A percentile compares a stretch with the other conserved stretches of the same genome.
Evolutionary conservation across 2,329 filamentous ascomycete genomes (phyloP).

Genomic region (Ceratocystis papillata): DNA sequence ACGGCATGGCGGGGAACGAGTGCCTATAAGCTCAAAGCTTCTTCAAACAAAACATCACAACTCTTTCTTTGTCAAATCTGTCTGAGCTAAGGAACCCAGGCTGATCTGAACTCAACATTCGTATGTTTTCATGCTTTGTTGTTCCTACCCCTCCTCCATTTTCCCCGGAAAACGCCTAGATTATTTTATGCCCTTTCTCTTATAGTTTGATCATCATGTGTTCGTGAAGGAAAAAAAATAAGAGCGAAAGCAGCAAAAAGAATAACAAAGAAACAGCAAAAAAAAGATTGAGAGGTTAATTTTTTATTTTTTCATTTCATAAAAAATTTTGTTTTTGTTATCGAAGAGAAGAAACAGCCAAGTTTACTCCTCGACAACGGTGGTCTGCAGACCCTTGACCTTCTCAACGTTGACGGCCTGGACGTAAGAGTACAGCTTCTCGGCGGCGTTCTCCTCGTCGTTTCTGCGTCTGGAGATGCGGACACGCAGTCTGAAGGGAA

Average conservation of each 20-base stretch:
- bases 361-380: slow-evolving; percentile 65
- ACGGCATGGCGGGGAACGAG: not conserved
- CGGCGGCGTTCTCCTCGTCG: slow-evolving; percentile 98
- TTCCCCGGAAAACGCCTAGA: slow-evolving; percentile 9
- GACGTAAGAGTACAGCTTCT: slow-evolving; percentile 99
- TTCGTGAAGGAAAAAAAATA: slow-evolving; percentile 6
- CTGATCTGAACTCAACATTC: not conserved
- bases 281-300: slow-evolving; percentile 20
- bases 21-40: not conserved
- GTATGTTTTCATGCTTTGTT: not conserved
- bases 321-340: slow-evolving; percentile 28
- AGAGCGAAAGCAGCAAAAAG: slow-evolving; percentile 7
- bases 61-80: slow-evolving; percentile 12
- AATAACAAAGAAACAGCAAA: slow-evolving; percentile 18
- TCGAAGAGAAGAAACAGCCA: slow-evolving; percentile 26
- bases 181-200: not conserved
- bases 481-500: slow-evolving; percentile 91
- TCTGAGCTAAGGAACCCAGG: not conserved
- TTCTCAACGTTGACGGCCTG: slow-evolving; percentile 99
- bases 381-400: slow-evolving; percentile 91
- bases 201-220: not conserved
- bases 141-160: not conserved
- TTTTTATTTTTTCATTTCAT: slow-evolving; percentile 29
- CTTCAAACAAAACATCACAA: not conserved
- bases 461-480: slow-evolving; percentile 99